A percentile compares a stretch with the other conserved stretches of the same genome.
These are phyloP conservation scores for Hymenoscyphus fructigenus DNA, from an alignment of 2,329 filamentous ascomycete species.

Conservation along the genomic window DNA sequence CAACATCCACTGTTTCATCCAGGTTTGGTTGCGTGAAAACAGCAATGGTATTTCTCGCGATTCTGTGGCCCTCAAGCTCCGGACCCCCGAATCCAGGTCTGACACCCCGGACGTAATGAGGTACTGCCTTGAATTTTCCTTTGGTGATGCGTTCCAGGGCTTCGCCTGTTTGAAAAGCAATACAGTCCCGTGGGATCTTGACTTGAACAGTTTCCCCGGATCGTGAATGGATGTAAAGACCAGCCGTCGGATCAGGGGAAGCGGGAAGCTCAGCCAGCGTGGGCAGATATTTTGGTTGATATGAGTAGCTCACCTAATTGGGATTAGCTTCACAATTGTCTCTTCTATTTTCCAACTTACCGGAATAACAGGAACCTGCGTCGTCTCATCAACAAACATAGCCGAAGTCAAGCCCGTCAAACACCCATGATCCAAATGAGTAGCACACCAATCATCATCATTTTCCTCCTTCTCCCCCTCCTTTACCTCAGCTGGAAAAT, in stretches of 20 bases:
- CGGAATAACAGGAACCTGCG: constrained; percentile 38
- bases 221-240: constrained; percentile 91
- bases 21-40: constrained; percentile 98
- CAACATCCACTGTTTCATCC: constrained; percentile 71
- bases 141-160: constrained; percentile 85
- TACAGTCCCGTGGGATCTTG: constrained; percentile 83
- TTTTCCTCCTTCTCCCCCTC: constrained; percentile 41
- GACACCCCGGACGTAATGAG: constrained; percentile 88
- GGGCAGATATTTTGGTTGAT: constrained; percentile 39
- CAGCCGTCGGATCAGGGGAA: constrained; percentile 80
- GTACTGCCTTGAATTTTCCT: constrained; percentile 91
- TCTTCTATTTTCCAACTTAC: constrained; percentile 7
- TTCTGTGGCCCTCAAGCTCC: constrained; percentile 46
- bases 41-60: constrained; percentile 85
- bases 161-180: constrained; percentile 95
- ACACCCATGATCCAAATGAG: constrained; percentile 88
- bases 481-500: constrained; percentile 66
- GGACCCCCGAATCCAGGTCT: constrained; percentile 46
- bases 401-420: constrained; percentile 90
- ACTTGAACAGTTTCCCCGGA: constrained; percentile 84
- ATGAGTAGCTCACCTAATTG: constrained; percentile 26
- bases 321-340: neutral
- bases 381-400: constrained; percentile 87
- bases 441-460: constrained; percentile 93
- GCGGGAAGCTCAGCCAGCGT: constrained; percentile 67